Evolutionary conservation across 2,329 filamentous ascomycete species (phyloP).

Genomic region (Phialemonium atrogriseum): DNA sequence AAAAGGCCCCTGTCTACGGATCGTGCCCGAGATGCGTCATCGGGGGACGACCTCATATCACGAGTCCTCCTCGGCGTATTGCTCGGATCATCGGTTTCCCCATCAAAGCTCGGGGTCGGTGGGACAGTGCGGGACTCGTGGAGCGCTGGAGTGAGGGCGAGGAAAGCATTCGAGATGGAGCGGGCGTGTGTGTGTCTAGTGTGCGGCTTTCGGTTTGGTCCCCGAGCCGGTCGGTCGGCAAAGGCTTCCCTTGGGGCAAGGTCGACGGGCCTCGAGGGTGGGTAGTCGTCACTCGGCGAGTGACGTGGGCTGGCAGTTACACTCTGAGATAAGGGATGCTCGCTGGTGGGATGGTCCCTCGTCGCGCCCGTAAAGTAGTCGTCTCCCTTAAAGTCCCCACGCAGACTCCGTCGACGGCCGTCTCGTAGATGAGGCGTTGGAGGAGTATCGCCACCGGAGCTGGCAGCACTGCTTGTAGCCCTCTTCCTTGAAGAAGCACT

Average conservation of each 20-base stretch:
- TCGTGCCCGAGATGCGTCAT: conserved; percentile 44
- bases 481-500: conserved; percentile 43
- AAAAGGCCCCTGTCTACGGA: conserved; percentile 57
- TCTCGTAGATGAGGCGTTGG: conserved; percentile 44
- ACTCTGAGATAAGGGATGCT: conserved; percentile 70
- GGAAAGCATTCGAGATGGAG: conserved; percentile 34
- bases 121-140: conserved; percentile 25
- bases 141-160: conserved; percentile 29
- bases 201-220: conserved; percentile 20
- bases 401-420: conserved; percentile 43
- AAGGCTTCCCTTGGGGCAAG: conserved; percentile 10
- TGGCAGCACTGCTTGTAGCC: conserved; percentile 55
- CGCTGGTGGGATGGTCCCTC: conserved; percentile 33
- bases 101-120: conserved; percentile 28
- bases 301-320: conserved; percentile 60
- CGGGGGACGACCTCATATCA: conserved; percentile 26
- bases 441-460: conserved; percentile 51
- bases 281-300: conserved; percentile 20
- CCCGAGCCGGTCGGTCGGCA: conserved; percentile 5
- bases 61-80: conserved; percentile 34
- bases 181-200: conserved; percentile 34
- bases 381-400: conserved; percentile 45
- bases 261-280: conserved; percentile 14
- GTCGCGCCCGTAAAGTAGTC: conserved; percentile 42
- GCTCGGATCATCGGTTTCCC: conserved; percentile 28